phyloP scores from a whole-genome alignment of 116 monocot species.

The Cymodocea nodosa region DNA sequence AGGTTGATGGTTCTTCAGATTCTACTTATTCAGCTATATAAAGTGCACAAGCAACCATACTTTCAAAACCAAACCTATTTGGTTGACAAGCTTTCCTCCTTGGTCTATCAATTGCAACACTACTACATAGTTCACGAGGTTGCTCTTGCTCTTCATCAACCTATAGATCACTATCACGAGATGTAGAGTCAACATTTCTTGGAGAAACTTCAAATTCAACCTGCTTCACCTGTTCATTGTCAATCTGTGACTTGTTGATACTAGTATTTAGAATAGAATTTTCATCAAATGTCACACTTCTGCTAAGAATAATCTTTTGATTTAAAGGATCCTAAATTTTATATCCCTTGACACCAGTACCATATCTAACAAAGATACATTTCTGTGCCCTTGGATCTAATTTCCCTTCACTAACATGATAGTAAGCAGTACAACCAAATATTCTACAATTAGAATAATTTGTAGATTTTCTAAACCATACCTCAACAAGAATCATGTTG shows the following conservation, averaged over 20 bases:
- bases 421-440: constrained; percentile 6
- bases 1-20: too few relatives aligned
- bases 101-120: too few relatives aligned
- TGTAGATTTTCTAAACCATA: not conserved
- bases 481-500: constrained; percentile 9
- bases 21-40: too few relatives aligned
- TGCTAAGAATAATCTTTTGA: not conserved
- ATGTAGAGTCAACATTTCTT: not conserved
- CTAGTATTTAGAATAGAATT: not conserved
- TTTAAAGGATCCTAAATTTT: constrained; percentile 1
- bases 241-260: not conserved
- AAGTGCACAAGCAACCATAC: too few relatives aligned
- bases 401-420: not conserved
- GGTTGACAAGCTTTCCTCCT: too few relatives aligned
- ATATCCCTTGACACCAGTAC: constrained; percentile 7
- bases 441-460: constrained; percentile 6
- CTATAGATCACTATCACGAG: too few relatives aligned
- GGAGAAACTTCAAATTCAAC: not conserved
- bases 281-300: constrained; percentile 14
- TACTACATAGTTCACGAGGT: too few relatives aligned
- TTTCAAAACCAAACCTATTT: too few relatives aligned
- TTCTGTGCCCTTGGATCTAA: constrained; percentile 9
- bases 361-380: constrained; percentile 13
- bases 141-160: too few relatives aligned
- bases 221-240: not conserved